phyloP scores from a whole-genome alignment of 352 stramenopile species.

The Blastocystis sp. region DNA sequence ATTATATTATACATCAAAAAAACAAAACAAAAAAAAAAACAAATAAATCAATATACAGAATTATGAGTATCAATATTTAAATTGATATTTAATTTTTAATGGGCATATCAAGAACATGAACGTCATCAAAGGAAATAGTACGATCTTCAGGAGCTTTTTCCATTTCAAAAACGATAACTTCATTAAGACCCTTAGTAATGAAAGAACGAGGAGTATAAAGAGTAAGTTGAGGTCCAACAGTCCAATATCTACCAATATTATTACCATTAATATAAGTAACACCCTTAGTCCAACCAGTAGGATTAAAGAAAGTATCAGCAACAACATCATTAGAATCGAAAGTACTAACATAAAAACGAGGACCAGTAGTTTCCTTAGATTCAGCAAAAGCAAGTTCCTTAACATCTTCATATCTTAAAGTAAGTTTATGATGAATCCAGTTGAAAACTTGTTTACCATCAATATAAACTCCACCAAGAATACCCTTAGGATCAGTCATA shows the following conservation, averaged over 20 bases:
- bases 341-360: conserved; percentile 14
- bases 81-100: no score
- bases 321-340: conserved; percentile 10
- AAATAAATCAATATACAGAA: no score
- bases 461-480: conserved; percentile 18
- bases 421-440: neutral
- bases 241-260: conserved; percentile 45
- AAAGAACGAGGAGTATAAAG: conserved; percentile 42
- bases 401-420: conserved; percentile 25
- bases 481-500: conserved; percentile 24
- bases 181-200: conserved; percentile 33
- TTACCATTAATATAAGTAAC: conserved; percentile 43
- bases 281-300: conserved; percentile 41
- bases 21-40: no score
- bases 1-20: no score
- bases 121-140: no score
- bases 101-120: no score
- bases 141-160: conserved; percentile 1
- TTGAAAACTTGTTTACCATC: conserved; percentile 21
- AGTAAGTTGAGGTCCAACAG: conserved; percentile 42
- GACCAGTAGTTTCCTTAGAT: conserved; percentile 3
- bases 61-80: no score
- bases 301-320: conserved; percentile 42
- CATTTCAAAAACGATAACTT: conserved; percentile 40
- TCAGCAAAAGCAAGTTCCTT: conserved; percentile 22